Conservation (phyloP, 2,329 filamentous ascomycete species). For the Fusarium stilboides region DNA sequence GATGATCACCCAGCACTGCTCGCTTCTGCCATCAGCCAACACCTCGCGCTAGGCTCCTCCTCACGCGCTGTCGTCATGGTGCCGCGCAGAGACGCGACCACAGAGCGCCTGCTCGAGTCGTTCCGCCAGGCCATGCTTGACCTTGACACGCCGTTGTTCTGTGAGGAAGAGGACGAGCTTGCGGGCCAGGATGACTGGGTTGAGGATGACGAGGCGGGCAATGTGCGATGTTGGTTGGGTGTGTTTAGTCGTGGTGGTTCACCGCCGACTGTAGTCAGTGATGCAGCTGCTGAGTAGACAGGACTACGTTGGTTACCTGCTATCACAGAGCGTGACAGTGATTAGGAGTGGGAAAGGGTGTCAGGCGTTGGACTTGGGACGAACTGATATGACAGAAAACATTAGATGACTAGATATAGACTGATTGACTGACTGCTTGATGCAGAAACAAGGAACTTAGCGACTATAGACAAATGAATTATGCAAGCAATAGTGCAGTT, state of each 20-base stretch:
- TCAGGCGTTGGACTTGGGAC: conserved; percentile 15
- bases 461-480: conserved; percentile 15
- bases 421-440: conserved; percentile 16
- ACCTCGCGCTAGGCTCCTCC: conserved; percentile 70
- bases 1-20: conserved; percentile 84
- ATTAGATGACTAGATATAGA: conserved; percentile 24
- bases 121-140: conserved; percentile 74
- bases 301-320: too few relatives aligned
- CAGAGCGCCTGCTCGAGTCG: conserved; percentile 71
- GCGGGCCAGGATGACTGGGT: conserved; percentile 83
- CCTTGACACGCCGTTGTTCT: conserved; percentile 63
- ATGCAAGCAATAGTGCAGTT: conserved; percentile 24
- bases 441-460: conserved; percentile 6
- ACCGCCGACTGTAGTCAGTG: conserved; percentile 27
- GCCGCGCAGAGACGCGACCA: conserved; percentile 81
- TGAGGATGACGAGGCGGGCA: conserved; percentile 62
- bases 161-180: conserved; percentile 73
- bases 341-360: not conserved
- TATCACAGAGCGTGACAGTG: conserved; percentile 9
- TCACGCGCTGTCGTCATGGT: conserved; percentile 85
- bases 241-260: conserved; percentile 64
- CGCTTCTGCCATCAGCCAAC: conserved; percentile 76
- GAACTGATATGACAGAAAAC: conserved; percentile 4
- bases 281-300: conserved; percentile 9
- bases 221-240: conserved; percentile 79